A percentile compares a stretch with the other conserved stretches of the same genome.
phyloP scores from a whole-genome alignment of 306 rosid genomes.

The Oxytropis ochrocephala region DNA sequence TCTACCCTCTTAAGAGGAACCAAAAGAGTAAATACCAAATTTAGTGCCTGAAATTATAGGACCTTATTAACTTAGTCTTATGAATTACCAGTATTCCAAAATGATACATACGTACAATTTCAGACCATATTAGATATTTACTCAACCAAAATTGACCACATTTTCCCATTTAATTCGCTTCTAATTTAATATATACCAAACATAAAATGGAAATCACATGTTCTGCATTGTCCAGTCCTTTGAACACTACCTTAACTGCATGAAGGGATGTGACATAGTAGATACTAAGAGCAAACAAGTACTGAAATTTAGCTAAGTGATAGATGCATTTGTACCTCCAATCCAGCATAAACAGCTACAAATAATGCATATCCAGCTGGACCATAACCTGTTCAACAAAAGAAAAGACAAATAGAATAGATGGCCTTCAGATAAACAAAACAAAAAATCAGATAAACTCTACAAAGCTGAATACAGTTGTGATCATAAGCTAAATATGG shows the following conservation, averaged over 20 bases:
- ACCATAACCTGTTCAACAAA: constrained; percentile 70
- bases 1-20: background rate
- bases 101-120: too few species aligned
- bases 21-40: background rate
- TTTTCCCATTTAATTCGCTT: background rate
- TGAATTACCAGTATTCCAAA: too few species aligned
- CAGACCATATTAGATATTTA: too few species aligned
- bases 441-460: too few species aligned
- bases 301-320: constrained; percentile 12
- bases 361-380: constrained; percentile 92
- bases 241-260: background rate
- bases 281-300: background rate
- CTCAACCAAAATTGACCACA: background rate
- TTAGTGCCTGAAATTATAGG: too few species aligned
- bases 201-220: background rate
- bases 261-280: background rate
- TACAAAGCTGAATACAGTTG: too few species aligned
- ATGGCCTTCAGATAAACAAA: background rate
- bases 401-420: constrained; percentile 9
- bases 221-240: background rate
- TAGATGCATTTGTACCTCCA: constrained; percentile 54
- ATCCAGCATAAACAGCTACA: constrained; percentile 90
- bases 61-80: too few species aligned
- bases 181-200: background rate
- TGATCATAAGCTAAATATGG: too few species aligned